Evolutionary conservation across 2,329 filamentous ascomycete genomes (phyloP).

Genomic region (Monosporascus sp.): DNA sequence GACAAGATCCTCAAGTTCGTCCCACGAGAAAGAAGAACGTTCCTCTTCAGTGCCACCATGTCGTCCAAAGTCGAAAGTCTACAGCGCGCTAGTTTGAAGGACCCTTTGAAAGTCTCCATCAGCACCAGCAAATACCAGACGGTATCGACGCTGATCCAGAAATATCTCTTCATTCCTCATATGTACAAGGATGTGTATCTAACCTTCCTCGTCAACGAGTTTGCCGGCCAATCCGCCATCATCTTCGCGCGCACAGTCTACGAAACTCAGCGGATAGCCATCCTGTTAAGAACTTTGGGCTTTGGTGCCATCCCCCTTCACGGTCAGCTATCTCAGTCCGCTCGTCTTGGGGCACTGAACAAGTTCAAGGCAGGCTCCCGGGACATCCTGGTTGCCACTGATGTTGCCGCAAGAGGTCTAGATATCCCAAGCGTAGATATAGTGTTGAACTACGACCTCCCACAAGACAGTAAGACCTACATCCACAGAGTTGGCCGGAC

Average conservation of each 20-base stretch:
- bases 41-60: slow-evolving; percentile 92
- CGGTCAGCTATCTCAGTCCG: slow-evolving; percentile 78
- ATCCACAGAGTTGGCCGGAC: slow-evolving; percentile 87
- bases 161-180: slow-evolving; percentile 80
- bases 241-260: slow-evolving; percentile 90
- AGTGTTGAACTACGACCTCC: slow-evolving; percentile 81
- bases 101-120: slow-evolving; percentile 78
- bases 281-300: slow-evolving; percentile 76
- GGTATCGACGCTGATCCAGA: slow-evolving; percentile 80
- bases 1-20: slow-evolving; percentile 91
- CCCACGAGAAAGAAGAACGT: slow-evolving; percentile 71
- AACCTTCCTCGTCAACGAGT: slow-evolving; percentile 79
- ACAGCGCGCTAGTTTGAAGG: slow-evolving; percentile 80
- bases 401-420: slow-evolving; percentile 87
- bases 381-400: slow-evolving; percentile 85
- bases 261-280: slow-evolving; percentile 80
- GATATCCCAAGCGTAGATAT: slow-evolving; percentile 90
- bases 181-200: slow-evolving; percentile 87
- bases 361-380: slow-evolving; percentile 81
- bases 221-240: slow-evolving; percentile 78
- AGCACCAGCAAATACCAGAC: slow-evolving; percentile 84
- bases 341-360: slow-evolving; percentile 78
- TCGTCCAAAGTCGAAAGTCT: slow-evolving; percentile 88
- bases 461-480: slow-evolving; percentile 82
- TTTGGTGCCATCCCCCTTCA: slow-evolving; percentile 91